These are phyloP conservation scores for Primulina huaijiensis DNA, from an alignment of 257 asterid species.

Conservation along the genomic window DNA sequence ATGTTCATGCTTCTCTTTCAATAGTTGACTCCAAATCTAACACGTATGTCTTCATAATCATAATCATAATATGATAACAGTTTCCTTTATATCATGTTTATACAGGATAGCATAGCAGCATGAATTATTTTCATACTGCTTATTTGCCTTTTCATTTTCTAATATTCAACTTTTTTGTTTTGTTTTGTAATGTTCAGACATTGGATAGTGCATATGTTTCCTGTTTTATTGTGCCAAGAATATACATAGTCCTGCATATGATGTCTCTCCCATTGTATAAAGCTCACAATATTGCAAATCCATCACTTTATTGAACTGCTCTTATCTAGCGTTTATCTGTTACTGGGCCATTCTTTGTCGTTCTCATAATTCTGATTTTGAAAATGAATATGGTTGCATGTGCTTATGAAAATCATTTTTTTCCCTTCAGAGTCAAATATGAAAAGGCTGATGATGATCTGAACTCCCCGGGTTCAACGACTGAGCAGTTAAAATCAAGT, in stretches of 20 bases:
- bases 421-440: slow-evolving; percentile 39
- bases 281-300: neutral
- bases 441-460: slow-evolving; percentile 49
- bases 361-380: neutral
- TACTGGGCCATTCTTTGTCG: neutral
- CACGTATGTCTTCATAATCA: slow-evolving; percentile 33
- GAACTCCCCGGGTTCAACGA: slow-evolving; percentile 33
- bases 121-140: neutral
- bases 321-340: neutral
- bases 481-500: slow-evolving; percentile 23
- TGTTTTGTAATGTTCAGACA: neutral
- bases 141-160: neutral
- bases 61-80: slow-evolving; percentile 16
- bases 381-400: neutral
- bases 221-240: neutral
- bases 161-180: neutral
- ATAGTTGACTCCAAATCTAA: slow-evolving; percentile 33
- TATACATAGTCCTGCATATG: neutral
- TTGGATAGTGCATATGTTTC: neutral
- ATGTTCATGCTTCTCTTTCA: slow-evolving; percentile 36
- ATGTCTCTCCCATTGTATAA: neutral
- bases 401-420: neutral
- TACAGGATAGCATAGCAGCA: neutral
- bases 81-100: neutral
- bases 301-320: too few species aligned